Conservation (phyloP, 139 green algal genomes). For the Picocystis salinarum region DNA sequence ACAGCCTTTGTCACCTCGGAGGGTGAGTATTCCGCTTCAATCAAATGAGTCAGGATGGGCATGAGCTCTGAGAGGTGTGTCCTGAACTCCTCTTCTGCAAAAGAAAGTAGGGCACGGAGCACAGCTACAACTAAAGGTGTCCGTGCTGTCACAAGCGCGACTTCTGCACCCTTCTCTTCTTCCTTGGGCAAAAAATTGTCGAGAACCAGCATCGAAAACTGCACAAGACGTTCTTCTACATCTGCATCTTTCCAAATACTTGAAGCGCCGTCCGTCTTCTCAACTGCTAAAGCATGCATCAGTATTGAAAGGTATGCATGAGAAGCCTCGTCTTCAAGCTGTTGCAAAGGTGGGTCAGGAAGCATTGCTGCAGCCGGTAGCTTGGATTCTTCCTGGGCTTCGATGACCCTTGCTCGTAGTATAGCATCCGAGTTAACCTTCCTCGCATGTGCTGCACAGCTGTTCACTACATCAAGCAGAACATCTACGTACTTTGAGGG, state of each 20-base stretch:
- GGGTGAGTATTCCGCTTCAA: constrained; percentile 55
- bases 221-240: constrained; percentile 30
- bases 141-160: constrained; percentile 7
- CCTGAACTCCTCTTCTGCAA: constrained; percentile 36
- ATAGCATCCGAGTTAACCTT: neutral
- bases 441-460: neutral
- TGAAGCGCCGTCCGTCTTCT: constrained; percentile 5
- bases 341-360: constrained; percentile 74
- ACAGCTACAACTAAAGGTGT: constrained; percentile 22
- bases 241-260: constrained; percentile 4
- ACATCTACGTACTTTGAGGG: neutral
- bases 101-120: constrained; percentile 35
- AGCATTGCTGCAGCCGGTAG: constrained; percentile 24
- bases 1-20: constrained; percentile 68
- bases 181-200: constrained; percentile 15
- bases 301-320: constrained; percentile 68
- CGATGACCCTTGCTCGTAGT: constrained; percentile 1
- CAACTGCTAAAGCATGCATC: constrained; percentile 19
- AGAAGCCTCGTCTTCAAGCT: constrained; percentile 66
- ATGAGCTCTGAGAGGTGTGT: constrained; percentile 59
- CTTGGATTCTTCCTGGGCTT: neutral
- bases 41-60: constrained; percentile 61
- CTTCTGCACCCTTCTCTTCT: neutral
- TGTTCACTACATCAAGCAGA: neutral
- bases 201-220: constrained; percentile 46